A percentile compares a stretch with the other conserved stretches of the same genome.
Evolutionary conservation across 192 early-diverging fungal genomes (phyloP).

Genomic region (Blastocladiella britannica): DNA sequence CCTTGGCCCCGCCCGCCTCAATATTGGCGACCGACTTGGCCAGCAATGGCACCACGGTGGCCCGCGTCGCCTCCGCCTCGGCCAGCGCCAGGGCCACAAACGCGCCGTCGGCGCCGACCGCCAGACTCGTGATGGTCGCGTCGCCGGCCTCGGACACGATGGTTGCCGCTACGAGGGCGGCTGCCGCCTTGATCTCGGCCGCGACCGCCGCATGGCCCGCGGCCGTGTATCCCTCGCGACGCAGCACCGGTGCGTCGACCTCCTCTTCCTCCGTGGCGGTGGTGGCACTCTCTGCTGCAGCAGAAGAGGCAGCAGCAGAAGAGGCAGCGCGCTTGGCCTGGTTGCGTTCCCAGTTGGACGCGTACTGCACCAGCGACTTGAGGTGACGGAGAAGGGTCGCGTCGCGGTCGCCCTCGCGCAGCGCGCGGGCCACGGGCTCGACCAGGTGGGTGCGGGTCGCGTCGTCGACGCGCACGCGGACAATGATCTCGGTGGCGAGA

Average conservation of each 20-base stretch:
- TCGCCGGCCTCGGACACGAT: neutral
- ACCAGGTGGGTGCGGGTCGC: constrained; percentile 5
- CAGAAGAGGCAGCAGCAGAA: neutral
- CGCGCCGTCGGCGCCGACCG: neutral
- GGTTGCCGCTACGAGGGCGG: neutral
- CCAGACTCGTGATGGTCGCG: no score
- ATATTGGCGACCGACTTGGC: neutral
- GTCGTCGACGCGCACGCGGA: constrained; percentile 11
- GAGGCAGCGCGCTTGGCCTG: constrained; percentile 1
- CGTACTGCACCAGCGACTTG: constrained; percentile 6
- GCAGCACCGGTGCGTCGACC: no score
- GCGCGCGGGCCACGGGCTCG: neutral
- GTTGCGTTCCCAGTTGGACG: neutral
- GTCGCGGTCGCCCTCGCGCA: neutral
- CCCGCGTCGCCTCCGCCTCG: neutral
- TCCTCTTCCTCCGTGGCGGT: no score
- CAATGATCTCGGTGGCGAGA: constrained; percentile 44
- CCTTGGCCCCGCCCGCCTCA: neutral
- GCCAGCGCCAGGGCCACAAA: neutral
- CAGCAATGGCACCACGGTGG: neutral
- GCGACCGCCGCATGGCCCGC: neutral
- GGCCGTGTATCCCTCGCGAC: neutral
- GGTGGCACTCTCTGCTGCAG: no score
- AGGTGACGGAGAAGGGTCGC: neutral
- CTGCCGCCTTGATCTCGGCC: neutral